These are phyloP conservation scores for Daldinia childiae DNA, from an alignment of 495 filamentous ascomycete genomes.

Conservation along the genomic window DNA sequence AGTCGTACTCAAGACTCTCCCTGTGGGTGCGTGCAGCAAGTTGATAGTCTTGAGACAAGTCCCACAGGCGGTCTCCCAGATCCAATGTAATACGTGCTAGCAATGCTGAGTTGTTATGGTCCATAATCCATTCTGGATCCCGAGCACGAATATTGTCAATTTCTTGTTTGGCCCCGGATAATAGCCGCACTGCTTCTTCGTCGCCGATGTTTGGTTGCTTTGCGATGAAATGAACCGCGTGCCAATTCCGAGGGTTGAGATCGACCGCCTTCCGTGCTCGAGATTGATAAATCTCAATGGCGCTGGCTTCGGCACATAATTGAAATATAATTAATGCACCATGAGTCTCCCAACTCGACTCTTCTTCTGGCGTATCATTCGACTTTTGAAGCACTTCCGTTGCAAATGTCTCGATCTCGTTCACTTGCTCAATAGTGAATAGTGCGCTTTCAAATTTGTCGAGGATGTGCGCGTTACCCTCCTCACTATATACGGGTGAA, in stretches of 20 bases:
- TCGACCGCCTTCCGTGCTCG: slow-evolving; percentile 46
- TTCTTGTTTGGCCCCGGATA: slow-evolving; percentile 39
- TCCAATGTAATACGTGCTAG: slow-evolving; percentile 48
- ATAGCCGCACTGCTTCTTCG: slow-evolving; percentile 46
- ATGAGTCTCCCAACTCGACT: slow-evolving; percentile 53
- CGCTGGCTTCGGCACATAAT: slow-evolving; percentile 29
- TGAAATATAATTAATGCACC: slow-evolving; percentile 47
- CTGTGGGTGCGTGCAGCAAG: slow-evolving; percentile 39
- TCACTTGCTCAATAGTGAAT: slow-evolving; percentile 26
- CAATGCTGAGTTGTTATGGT: slow-evolving; percentile 34
- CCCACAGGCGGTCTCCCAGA: slow-evolving; percentile 50
- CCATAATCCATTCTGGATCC: slow-evolving; percentile 38
- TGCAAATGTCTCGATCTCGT: slow-evolving; percentile 39
- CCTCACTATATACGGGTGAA: slow-evolving; percentile 12
- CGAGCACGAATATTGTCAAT: slow-evolving; percentile 32
- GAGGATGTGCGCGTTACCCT: not conserved
- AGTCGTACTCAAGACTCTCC: slow-evolving; percentile 41
- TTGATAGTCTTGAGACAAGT: slow-evolving; percentile 44
- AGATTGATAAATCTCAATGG: slow-evolving; percentile 31
- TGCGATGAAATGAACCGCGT: slow-evolving; percentile 49
- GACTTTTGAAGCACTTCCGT: slow-evolving; percentile 18
- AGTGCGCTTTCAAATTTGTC: slow-evolving; percentile 25
- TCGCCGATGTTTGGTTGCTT: slow-evolving; percentile 39
- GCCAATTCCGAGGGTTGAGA: slow-evolving; percentile 51
- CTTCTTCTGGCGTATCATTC: slow-evolving; percentile 23